These are phyloP conservation scores for Curvularia lunata DNA, from an alignment of 2,329 filamentous ascomycete species.

Conservation along the genomic window DNA sequence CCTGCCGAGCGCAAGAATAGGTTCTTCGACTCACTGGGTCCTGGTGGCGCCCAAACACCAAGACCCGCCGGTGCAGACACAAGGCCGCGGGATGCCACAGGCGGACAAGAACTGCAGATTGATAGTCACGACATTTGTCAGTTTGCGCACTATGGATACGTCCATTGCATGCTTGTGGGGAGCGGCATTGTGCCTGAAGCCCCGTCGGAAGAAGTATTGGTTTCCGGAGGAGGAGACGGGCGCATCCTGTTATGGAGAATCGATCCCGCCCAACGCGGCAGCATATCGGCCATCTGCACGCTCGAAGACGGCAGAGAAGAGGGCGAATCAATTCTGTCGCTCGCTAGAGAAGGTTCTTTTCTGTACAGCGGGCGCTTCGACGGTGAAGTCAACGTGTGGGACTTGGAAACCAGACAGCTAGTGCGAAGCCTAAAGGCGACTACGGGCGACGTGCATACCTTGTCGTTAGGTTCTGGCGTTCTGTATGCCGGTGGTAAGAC, in stretches of 20 bases:
- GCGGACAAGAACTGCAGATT: conserved; percentile 77
- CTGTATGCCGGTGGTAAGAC: conserved; percentile 89
- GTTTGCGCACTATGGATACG: conserved; percentile 93
- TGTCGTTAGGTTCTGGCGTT: conserved; percentile 84
- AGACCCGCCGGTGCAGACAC: conserved; percentile 66
- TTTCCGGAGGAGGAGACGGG: conserved; percentile 92
- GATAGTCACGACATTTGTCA: conserved; percentile 79
- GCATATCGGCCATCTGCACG: conserved; percentile 72
- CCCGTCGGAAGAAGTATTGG: conserved; percentile 76
- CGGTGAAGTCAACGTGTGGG: conserved; percentile 94
- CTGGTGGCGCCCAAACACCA: conserved; percentile 80
- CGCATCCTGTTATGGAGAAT: conserved; percentile 94
- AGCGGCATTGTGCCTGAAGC: conserved; percentile 73
- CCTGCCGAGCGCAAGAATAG: conserved; percentile 79
- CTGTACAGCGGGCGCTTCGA: conserved; percentile 88
- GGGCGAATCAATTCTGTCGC: conserved; percentile 71
- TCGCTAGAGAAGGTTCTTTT: conserved; percentile 88
- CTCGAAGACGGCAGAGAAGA: conserved; percentile 65
- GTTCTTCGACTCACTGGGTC: conserved; percentile 91
- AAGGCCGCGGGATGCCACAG: conserved; percentile 57
- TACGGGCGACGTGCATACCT: conserved; percentile 80
- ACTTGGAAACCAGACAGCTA: conserved; percentile 90
- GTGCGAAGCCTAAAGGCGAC: conserved; percentile 84
- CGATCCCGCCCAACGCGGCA: conserved; percentile 62
- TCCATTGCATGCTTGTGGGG: conserved; percentile 93